phyloP scores from a whole-genome alignment of 805 yeast genomes.

The Ogataea pignaliae region DNA sequence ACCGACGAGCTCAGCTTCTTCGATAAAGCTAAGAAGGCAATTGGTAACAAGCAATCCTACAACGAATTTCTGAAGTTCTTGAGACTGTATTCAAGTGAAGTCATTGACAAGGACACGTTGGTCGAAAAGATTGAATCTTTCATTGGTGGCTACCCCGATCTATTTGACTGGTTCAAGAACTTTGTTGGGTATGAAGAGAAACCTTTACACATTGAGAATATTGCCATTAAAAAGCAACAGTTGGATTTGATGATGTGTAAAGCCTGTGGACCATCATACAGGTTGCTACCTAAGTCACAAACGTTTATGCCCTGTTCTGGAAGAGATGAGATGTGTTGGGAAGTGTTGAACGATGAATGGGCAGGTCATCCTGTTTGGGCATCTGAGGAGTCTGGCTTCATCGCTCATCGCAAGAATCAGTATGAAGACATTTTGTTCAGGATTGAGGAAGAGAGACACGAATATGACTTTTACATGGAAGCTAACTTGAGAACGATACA shows the following conservation, averaged over 20 bases:
- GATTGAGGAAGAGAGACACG: constrained; percentile 96
- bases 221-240: constrained; percentile 83
- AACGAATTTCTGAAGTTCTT: constrained; percentile 87
- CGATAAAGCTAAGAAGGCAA: constrained; percentile 83
- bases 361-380: constrained; percentile 99
- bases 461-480: constrained; percentile 94
- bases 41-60: constrained; percentile 85
- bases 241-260: constrained; percentile 86
- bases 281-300: constrained; percentile 88
- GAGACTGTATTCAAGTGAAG: constrained; percentile 84
- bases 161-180: constrained; percentile 85
- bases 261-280: constrained; percentile 92
- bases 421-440: constrained; percentile 94
- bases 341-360: constrained; percentile 97
- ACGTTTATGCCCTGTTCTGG: constrained; percentile 97
- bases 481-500: constrained; percentile 93
- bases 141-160: constrained; percentile 73
- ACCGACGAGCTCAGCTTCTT: constrained; percentile 87
- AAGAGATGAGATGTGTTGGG: constrained; percentile 99
- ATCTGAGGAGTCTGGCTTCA: constrained; percentile 96
- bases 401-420: constrained; percentile 98
- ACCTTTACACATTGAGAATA: constrained; percentile 84
- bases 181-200: constrained; percentile 86
- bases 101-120: constrained; percentile 76
- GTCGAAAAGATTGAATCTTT: constrained; percentile 83